Base-by-base conservation (phyloP, 2,329 filamentous ascomycete species). In the Cercospora sp. region DNA sequence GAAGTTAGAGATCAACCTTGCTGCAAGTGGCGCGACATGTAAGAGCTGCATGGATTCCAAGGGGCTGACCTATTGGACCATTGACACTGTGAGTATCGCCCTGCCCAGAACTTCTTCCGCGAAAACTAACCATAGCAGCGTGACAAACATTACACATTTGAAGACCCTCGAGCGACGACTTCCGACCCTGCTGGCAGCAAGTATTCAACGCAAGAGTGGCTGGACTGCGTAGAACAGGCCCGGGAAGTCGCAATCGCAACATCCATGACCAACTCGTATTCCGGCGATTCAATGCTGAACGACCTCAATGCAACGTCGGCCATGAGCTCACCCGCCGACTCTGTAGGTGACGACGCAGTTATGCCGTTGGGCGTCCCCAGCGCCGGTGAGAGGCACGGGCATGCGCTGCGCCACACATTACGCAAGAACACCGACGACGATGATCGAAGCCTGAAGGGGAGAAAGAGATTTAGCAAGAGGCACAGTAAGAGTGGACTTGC, bases 401-500 rank as follows among this genome's bases (percentile, higher is more conserved):
- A 75, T 65, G 62, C 57, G 12, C 60, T 76, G 23, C 70, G 77
- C 33, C 74, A 77, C 60, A 77, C 77, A 10, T 78, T 81, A 65
- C 81, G 75, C 75, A 85, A 78, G 60, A 73, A 72, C 31, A 69
- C 70, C 12, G 71, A 73, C 23, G 62, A 64, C 18, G 70, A 72
- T 60, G 71, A 72, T 42, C 66, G 80, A 84, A 80, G 72, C 78
- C 75, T 71, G n/a, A 73, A 73, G 53, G 71, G 71, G 28, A 86
- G 85, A 60, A 89, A 88, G 76, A 80, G 87, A 60, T 98, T 97
- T 80, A 97, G 93, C 81, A 95, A 95, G 81, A 86, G 94, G 73
- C 93, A 97, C 81, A 96, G 92, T 16, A 96, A 96, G 81, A 97
- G 93, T 79, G 94, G 94, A n/a, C 86, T 97, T 60, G 93, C 93